These are phyloP conservation scores for Ensete glaucum DNA, from an alignment of 176 grass and related monocot species.

Conservation along the genomic window DNA sequence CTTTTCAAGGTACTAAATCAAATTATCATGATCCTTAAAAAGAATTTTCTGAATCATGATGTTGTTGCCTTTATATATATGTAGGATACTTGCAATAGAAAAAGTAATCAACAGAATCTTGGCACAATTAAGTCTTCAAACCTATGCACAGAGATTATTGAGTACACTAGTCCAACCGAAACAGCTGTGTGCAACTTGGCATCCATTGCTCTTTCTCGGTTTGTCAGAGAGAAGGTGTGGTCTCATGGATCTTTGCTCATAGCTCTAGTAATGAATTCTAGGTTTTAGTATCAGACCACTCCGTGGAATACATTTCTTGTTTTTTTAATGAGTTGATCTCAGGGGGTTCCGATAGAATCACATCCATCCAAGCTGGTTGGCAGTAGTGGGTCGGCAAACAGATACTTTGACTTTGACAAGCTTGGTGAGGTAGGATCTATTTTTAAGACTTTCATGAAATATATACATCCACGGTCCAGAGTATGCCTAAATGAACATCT, in stretches of 20 bases:
- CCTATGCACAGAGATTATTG: constrained; percentile 95
- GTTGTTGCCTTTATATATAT: constrained; percentile 20
- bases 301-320: not conserved
- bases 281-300: not conserved
- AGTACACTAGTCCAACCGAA: constrained; percentile 83
- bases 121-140: constrained; percentile 98
- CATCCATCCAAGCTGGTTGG: constrained; percentile 95
- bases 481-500: constrained; percentile 5
- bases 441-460: no score
- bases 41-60: not conserved
- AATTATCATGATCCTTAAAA: not conserved
- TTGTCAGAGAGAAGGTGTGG: constrained; percentile 92
- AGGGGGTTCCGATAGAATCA: constrained; percentile 80
- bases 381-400: constrained; percentile 59
- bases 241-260: not conserved
- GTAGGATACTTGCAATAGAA: constrained; percentile 95
- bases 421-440: constrained; percentile 64
- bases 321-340: constrained; percentile 18
- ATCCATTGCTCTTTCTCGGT: constrained; percentile 96
- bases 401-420: constrained; percentile 98
- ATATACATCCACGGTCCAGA: no score
- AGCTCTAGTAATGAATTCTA: not conserved
- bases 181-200: constrained; percentile 92
- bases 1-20: constrained; percentile 73
- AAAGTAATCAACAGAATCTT: constrained; percentile 97